Base-by-base conservation (phyloP, 2,329 filamentous ascomycete genomes). In the Aureobasidium subglaciale region DNA sequence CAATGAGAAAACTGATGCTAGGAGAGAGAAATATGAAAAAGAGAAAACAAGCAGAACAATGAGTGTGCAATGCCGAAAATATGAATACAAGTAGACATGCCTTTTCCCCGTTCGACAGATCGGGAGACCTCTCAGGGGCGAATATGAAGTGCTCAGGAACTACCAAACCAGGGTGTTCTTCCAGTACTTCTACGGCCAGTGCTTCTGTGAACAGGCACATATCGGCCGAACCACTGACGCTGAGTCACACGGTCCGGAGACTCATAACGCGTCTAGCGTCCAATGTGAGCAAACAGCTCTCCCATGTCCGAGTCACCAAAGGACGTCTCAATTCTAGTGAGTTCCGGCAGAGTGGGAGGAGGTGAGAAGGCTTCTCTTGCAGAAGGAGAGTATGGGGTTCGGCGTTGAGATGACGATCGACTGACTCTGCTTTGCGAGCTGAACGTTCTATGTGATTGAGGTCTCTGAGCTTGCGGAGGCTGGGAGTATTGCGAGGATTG, bases 281-380 rank as follows among this genome's bases (percentile, higher is more conserved):
- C 50, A 13, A 55, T 34, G 1, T 55, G 38, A 5, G 50, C 50
- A 45, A 55, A 55, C 22, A 55, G 22, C 8, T 55, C 50, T 20
- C 40, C 40, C 50, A 55, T 55, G 40, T 55, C 50, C 13, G 40
- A 27, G 10, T 55, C 50, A 11, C 50, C 50, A 29, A 55, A 55
- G 9, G 50, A 37, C 6, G 50, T 55, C 15, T 55, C 50, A 6
- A 55, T 55, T 16, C 40, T 55, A 45, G 29, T 43, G 43, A 56
- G 43, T 45, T 56, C 54, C n/a, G 54, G 54, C 18, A 56, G 25
- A 5, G 35, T 42, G n/a, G 43, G 54, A 22, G 54, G 54, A 4
- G 42, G 42, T 5, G 42, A 42, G 25, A 49, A 56, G 5, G 42
- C 13, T n/a, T 41, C 30, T 56, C 42, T 40, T 15, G 41, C 11